These are phyloP conservation scores for Artomyces pyxidatus DNA, from an alignment of 768 basidiomycete genomes.

Conservation along the genomic window DNA sequence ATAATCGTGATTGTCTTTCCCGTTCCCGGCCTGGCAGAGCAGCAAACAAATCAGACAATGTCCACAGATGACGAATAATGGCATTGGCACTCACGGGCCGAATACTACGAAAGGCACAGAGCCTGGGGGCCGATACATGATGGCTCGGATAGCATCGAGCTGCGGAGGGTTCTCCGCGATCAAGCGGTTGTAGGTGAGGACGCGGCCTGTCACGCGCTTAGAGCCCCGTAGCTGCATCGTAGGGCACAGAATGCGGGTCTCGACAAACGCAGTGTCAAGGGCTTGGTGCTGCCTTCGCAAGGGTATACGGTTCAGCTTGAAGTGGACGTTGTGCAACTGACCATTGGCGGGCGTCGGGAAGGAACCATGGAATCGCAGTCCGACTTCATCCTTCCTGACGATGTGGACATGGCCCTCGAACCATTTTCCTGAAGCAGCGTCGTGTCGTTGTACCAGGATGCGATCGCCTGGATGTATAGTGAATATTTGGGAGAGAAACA, in stretches of 20 bases:
- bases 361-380: conserved; percentile 35
- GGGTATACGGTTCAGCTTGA: conserved; percentile 46
- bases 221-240: background rate
- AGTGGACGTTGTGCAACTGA: conserved; percentile 43
- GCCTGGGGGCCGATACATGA: conserved; percentile 36
- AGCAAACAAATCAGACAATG: background rate
- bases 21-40: conserved; percentile 42
- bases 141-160: conserved; percentile 41
- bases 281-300: conserved; percentile 50
- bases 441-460: conserved; percentile 21
- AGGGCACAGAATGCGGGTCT: conserved; percentile 43
- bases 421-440: conserved; percentile 18
- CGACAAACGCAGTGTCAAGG: conserved; percentile 30
- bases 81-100: conserved; percentile 44
- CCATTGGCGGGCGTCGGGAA: conserved; percentile 30
- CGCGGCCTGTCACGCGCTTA: too few species aligned
- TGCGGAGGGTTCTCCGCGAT: conserved; percentile 40
- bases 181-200: conserved; percentile 20
- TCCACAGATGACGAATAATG: background rate
- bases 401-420: conserved; percentile 40
- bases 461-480: conserved; percentile 24
- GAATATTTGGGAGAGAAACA: conserved; percentile 25
- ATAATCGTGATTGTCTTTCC: conserved; percentile 63
- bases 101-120: conserved; percentile 51
- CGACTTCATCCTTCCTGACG: conserved; percentile 34